Conservation (phyloP, 2,329 filamentous ascomycete genomes). For the Nigrospora sphaerica region DNA sequence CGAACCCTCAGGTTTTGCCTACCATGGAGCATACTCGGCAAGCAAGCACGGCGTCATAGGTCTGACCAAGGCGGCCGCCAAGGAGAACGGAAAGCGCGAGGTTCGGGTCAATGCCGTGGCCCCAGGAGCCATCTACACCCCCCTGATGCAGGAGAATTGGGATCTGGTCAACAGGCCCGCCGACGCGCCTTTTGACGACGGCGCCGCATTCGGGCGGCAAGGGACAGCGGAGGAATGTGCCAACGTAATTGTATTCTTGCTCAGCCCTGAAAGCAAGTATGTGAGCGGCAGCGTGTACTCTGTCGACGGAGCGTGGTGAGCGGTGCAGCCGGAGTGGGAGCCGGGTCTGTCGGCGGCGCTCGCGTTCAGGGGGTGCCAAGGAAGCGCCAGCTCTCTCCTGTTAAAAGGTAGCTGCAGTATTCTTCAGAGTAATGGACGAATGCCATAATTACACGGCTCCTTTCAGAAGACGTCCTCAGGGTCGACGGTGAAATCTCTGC, state of each 20-base stretch:
- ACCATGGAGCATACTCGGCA: slow-evolving; percentile 28
- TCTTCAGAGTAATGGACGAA: too few species aligned
- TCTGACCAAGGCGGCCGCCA: slow-evolving; percentile 25
- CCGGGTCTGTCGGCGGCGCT: too few species aligned
- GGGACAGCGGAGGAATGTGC: slow-evolving; percentile 41
- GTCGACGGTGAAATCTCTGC: slow-evolving; percentile 69
- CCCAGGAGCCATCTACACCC: slow-evolving; percentile 42
- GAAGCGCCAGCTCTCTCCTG: too few species aligned
- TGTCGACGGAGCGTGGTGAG: slow-evolving; percentile 31
- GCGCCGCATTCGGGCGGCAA: slow-evolving; percentile 32
- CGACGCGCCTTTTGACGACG: slow-evolving; percentile 32
- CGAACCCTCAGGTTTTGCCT: slow-evolving; percentile 26
- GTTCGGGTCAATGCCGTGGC: slow-evolving; percentile 40
- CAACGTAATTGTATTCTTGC: slow-evolving; percentile 37
- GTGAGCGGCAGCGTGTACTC: slow-evolving; percentile 38
- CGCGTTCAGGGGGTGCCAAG: too few species aligned
- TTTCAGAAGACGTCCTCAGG: slow-evolving; percentile 80
- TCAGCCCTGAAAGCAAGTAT: slow-evolving; percentile 38
- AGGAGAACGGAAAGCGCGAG: slow-evolving; percentile 33
- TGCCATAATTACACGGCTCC: not conserved
- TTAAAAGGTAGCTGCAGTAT: too few species aligned
- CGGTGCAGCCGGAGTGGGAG: too few species aligned
- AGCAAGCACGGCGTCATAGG: slow-evolving; percentile 31
- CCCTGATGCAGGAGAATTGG: slow-evolving; percentile 38
- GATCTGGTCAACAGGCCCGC: slow-evolving; percentile 24